Evolutionary conservation across 768 basidiomycete species (phyloP), one percentile per base, ranked within the genome.

Genomic region (Naganishia randhawae): DNA sequence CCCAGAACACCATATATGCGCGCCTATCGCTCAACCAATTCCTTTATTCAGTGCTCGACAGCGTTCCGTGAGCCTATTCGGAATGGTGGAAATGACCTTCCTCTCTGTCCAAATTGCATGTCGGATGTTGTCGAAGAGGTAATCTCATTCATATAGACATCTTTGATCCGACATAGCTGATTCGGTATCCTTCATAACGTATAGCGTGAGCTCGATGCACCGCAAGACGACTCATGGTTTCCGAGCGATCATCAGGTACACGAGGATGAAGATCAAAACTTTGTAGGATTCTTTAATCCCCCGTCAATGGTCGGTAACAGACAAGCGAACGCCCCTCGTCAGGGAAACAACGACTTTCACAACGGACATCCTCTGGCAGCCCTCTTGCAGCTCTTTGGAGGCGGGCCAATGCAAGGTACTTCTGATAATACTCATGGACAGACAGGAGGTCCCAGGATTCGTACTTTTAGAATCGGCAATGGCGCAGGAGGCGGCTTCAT

Each of bases 401-500:
- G 65, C 50, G 65, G 31, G 14, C 31, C 35, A 22, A 5, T 35
- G 6, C 57, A 35, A 0, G 22, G 22, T 10, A 61, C 37, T 19
- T 29, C 4, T 31, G 27, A 31, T 31, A 31, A 31, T 16, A 41
- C 22, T 14, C 3, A 10, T 1, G 27, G 22, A 16, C n/a, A 8
- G 9, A 13, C 9, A 37, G 57, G 37, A 22, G 57, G 22, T 3
- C 57, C 57, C 3, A 17, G 71, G 33, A 32, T 62, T 16, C 68
- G 75, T 22, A 72, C 72, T 19, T 74, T 73, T 22, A 65, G 66
- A 6, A 74, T 75, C 66, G 73, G 74, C 17, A 72, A 75, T 1
- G 73, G 74, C 3, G 76, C 73, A 39, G 61, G 67, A 33, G 76
- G 75, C 11, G 67, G 68, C 50, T 71, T 76, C 5, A 62, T 71